Evolutionary conservation across 768 basidiomycete species (phyloP).

Genomic region (Suillus lakei): DNA sequence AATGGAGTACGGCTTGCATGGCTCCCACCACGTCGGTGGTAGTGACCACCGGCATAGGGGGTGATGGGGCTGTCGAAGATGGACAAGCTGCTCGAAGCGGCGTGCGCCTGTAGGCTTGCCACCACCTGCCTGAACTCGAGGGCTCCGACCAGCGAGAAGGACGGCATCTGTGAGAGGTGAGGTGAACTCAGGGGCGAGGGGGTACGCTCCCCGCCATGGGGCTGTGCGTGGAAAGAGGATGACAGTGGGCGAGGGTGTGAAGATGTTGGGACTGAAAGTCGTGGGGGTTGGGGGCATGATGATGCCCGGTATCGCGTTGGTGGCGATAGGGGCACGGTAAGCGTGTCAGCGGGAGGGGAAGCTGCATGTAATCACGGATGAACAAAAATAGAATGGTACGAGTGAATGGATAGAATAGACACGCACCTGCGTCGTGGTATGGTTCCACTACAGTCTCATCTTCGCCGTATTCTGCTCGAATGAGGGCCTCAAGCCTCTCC

Average conservation of each 20-base stretch:
- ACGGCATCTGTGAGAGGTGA: slow-evolving; percentile 62
- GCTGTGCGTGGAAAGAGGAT: slow-evolving; percentile 16
- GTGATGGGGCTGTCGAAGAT: slow-evolving; percentile 71
- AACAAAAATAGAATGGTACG: background rate
- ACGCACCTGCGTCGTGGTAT: slow-evolving; percentile 54
- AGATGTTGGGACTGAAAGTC: slow-evolving; percentile 44
- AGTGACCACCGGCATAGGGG: slow-evolving; percentile 79
- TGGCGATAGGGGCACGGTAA: slow-evolving; percentile 28
- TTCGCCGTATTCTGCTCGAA: slow-evolving; percentile 63
- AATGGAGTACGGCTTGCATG: slow-evolving; percentile 38
- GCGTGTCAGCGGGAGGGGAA: background rate
- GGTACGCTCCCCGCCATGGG: slow-evolving; percentile 40
- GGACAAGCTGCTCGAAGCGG: slow-evolving; percentile 58
- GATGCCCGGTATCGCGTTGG: slow-evolving; percentile 45
- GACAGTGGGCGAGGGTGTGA: slow-evolving; percentile 35
- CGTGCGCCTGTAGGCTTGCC: slow-evolving; percentile 74
- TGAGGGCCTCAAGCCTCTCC: slow-evolving; percentile 51
- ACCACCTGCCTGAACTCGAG: slow-evolving; percentile 96
- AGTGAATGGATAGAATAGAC: slow-evolving; percentile 26
- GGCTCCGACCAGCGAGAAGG: slow-evolving; percentile 92
- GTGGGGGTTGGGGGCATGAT: slow-evolving; percentile 43
- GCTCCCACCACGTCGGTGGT: slow-evolving; percentile 47
- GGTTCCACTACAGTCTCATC: slow-evolving; percentile 44
- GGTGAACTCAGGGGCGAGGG: slow-evolving; percentile 52
- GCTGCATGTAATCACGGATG: slow-evolving; percentile 19